Evolutionary conservation across 2,329 filamentous ascomycete species (phyloP).

Genomic region (Epichloe baconii): DNA sequence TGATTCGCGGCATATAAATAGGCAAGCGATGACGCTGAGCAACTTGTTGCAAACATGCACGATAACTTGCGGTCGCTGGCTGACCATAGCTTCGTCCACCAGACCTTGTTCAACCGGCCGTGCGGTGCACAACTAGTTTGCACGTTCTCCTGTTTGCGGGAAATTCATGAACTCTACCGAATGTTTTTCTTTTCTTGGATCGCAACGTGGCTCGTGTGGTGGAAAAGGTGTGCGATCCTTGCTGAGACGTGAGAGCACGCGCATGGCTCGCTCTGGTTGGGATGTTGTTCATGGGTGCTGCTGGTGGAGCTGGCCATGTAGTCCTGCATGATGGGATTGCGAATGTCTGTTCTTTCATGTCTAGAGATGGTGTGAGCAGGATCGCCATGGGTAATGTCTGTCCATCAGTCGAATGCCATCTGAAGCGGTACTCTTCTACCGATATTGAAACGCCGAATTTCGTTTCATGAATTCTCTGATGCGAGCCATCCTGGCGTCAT

Average conservation of each 20-base stretch:
- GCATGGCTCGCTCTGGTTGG: neutral
- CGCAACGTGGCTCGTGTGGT: neutral
- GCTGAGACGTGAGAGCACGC: neutral
- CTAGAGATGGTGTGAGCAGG: no score
- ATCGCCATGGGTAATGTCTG: no score
- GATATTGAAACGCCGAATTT: conserved; percentile 12
- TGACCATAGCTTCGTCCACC: neutral
- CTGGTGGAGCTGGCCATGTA: no score
- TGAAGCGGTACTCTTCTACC: neutral
- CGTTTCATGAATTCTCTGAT: conserved; percentile 26
- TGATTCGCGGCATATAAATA: no score
- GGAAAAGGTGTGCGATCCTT: neutral
- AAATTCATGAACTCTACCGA: neutral
- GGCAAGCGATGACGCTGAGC: no score
- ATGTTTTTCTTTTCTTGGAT: neutral
- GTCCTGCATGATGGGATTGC: no score
- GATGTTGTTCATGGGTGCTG: no score
- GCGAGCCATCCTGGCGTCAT: conserved; percentile 23
- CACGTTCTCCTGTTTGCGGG: neutral
- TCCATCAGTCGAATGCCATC: neutral
- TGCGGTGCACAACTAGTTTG: neutral
- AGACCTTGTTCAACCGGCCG: neutral
- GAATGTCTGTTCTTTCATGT: no score
- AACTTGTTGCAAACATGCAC: no score
- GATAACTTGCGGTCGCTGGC: neutral